phyloP scores from a whole-genome alignment of 2,329 filamentous ascomycete genomes.

The Penicillium fuscoglaucum region DNA sequence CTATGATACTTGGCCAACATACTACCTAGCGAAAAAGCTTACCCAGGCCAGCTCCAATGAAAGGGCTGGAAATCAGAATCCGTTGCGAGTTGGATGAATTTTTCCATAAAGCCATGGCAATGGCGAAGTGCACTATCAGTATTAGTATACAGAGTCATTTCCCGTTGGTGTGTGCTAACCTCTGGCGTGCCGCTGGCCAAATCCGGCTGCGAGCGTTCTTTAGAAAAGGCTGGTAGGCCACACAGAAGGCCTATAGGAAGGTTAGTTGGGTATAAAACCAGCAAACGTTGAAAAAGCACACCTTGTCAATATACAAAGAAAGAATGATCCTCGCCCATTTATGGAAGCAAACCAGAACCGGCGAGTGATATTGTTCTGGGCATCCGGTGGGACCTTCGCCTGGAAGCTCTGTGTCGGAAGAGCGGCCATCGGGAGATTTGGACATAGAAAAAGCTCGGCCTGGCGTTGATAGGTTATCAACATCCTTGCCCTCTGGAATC shows the following conservation, averaged over 20 bases:
- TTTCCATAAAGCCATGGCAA: conserved; percentile 51
- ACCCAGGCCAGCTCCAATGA: conserved; percentile 52
- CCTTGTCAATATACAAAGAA: conserved; percentile 48
- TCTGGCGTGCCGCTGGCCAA: conserved; percentile 49
- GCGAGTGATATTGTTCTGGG: conserved; percentile 46
- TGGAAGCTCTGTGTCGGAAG: conserved; percentile 34
- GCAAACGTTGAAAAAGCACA: conserved; percentile 17
- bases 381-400: conserved; percentile 40
- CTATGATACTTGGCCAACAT: neutral
- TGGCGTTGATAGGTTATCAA: conserved; percentile 21
- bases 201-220: conserved; percentile 51
- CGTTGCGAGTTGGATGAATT: conserved; percentile 50
- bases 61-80: conserved; percentile 51
- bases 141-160: conserved; percentile 9
- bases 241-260: conserved; percentile 43
- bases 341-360: conserved; percentile 46
- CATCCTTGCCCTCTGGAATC: conserved; percentile 39
- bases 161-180: conserved; percentile 26
- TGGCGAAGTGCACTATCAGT: conserved; percentile 44
- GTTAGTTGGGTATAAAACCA: neutral
- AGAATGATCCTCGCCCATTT: conserved; percentile 50
- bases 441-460: conserved; percentile 29
- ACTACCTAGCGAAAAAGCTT: conserved; percentile 7
- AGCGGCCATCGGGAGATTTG: conserved; percentile 29
- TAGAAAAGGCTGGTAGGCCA: conserved; percentile 51